Base-by-base conservation (phyloP, 2,329 filamentous ascomycete genomes). In the Arthrocladium fulminans region DNA sequence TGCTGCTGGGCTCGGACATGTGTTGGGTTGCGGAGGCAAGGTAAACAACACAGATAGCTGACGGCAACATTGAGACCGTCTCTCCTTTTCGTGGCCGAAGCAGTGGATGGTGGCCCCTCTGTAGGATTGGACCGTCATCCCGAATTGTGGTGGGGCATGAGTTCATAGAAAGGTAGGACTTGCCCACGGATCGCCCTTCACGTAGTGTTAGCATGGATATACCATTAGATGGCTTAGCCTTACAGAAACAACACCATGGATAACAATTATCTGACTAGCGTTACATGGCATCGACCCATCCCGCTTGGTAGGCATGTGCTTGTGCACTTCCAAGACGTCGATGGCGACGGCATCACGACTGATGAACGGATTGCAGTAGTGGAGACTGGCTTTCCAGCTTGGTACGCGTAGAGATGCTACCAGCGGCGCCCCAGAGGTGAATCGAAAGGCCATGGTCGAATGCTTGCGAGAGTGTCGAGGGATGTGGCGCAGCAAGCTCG, bases 11-110 rank as follows among this genome's bases (percentile, higher is more conserved):
- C 2, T 67, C 59, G 9, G 63, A 63, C 23, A 75, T 67, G 19
- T 68, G 62, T 46, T 70, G 60, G 54, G 73, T 71, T 17, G 65
- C 63, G 17, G 71, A 69, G n/a, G 86, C 74, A 46, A 73, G 75
- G 70, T 78, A 87, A 23, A 81, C 71, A 0, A 86, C 74, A 56
- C 83, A 88, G 23, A 86, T 72, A 0, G 83, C 80, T 3, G 77
- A 69, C 49, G 72, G 76, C n/a, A 73, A 78, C 7, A 72, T 64
- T 9, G 64, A 61, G 39, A 78, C 43, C 43, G 43, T 32, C 59
- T 60, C 24, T 54, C 37, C 17, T 50, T 52, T 20, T 58, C 59
- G 37, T 59, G 73, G 52, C 70, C 69, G 59, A 72, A 77, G 10
- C n/a, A 77, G 57, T 13, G 71, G 70, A 0, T 70, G 72, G 42